Conservation (phyloP, 352 stramenopile genomes). For the Globisporangium cylindrosporum region DNA sequence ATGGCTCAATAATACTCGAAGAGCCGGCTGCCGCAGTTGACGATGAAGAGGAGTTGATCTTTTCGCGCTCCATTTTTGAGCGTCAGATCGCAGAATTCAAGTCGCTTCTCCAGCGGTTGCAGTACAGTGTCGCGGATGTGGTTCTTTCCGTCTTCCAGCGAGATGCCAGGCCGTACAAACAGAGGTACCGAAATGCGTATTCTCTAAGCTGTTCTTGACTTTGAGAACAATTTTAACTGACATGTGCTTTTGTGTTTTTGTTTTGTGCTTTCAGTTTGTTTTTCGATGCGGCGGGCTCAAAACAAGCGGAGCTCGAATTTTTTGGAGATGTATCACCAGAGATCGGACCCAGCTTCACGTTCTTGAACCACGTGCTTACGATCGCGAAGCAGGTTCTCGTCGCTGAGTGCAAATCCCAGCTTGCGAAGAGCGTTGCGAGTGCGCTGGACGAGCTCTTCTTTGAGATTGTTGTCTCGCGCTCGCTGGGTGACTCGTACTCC, state of each 20-base stretch:
- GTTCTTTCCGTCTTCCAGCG: slow-evolving; percentile 24
- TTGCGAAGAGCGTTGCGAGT: slow-evolving; percentile 35
- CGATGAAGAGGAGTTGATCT: slow-evolving; percentile 57
- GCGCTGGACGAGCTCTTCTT: slow-evolving; percentile 42
- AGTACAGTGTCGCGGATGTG: slow-evolving; percentile 26
- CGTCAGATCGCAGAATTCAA: slow-evolving; percentile 49
- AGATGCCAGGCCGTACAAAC: slow-evolving; percentile 28
- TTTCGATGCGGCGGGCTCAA: not conserved
- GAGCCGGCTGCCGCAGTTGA: not conserved
- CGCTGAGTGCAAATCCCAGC: slow-evolving; percentile 22
- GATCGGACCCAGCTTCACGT: slow-evolving; percentile 27
- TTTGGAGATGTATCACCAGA: slow-evolving; percentile 33
- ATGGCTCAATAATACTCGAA: not conserved
- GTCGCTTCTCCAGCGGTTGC: slow-evolving; percentile 26
- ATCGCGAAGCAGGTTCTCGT: slow-evolving; percentile 25
- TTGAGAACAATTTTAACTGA: not conserved
- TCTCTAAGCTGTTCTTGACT: slow-evolving; percentile 22
- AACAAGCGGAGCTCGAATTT: not conserved
- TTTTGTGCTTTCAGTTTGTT: slow-evolving; percentile 13
- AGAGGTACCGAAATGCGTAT: slow-evolving; percentile 23
- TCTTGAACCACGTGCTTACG: slow-evolving; percentile 27
- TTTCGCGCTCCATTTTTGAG: slow-evolving; percentile 77
- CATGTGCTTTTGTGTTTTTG: not conserved
- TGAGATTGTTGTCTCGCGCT: slow-evolving; percentile 15
- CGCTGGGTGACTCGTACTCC: slow-evolving; percentile 8